Percentiles rank a stretch among this genome's conserved stretches.
Conservation (phyloP, 805 yeast species). For the Cyberlindnera mycetangii region DNA sequence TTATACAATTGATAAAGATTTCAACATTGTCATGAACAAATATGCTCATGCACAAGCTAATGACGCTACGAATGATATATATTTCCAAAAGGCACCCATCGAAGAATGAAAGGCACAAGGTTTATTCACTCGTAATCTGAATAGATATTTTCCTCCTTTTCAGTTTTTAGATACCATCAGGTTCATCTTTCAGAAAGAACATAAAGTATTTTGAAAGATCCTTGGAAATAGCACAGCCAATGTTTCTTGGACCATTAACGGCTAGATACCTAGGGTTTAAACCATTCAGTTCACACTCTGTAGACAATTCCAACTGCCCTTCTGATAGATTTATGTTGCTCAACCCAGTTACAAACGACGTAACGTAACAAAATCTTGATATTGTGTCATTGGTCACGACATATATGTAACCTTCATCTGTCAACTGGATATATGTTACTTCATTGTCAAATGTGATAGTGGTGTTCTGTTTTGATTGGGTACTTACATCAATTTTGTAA, state of each 20-base stretch:
- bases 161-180: no score
- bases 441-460: not conserved
- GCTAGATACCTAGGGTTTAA: conserved; percentile 30
- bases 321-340: not conserved
- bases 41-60: conserved; percentile 20
- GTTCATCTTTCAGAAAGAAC: conserved; percentile 10
- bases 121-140: no score
- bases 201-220: conserved; percentile 28
- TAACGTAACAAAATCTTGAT: not conserved
- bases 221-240: conserved; percentile 38
- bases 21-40: conserved; percentile 16
- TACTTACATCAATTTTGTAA: conserved; percentile 9
- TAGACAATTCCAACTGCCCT: not conserved
- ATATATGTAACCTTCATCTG: conserved; percentile 13
- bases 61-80: conserved; percentile 5
- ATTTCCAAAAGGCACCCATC: conserved; percentile 1
- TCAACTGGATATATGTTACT: conserved; percentile 15
- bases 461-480: not conserved
- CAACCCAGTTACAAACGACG: not conserved
- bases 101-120: not conserved
- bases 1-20: conserved; percentile 19
- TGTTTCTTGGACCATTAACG: conserved; percentile 26
- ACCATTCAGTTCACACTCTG: conserved; percentile 4
- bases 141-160: no score
- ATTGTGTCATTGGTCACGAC: conserved; percentile 2